Conservation (phyloP, 805 yeast species). For the Ogataea trehaloabstinens region DNA sequence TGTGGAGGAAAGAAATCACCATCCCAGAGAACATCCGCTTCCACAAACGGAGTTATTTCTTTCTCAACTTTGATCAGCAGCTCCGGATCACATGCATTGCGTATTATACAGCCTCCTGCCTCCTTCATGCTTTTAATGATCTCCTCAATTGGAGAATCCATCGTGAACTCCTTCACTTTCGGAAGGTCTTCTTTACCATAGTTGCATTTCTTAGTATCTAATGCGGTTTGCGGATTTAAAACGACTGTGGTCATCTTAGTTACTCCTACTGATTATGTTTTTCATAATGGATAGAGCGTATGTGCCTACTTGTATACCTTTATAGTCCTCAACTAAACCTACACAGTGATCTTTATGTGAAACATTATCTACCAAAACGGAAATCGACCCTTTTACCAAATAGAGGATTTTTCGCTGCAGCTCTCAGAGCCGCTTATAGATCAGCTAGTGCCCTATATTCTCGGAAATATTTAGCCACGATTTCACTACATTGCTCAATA, state of each 20-base stretch:
- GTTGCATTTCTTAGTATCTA: conserved; percentile 2
- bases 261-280: too few species aligned
- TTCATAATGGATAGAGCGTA: too few species aligned
- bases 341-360: too few species aligned
- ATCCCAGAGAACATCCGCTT: conserved; percentile 24
- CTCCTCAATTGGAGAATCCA: conserved; percentile 12
- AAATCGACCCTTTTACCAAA: background rate
- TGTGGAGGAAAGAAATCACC: conserved; percentile 25
- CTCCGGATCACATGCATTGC: conserved; percentile 15
- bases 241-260: conserved; percentile 1
- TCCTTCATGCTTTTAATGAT: conserved; percentile 17
- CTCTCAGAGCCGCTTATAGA: too few species aligned
- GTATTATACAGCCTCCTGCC: conserved; percentile 27
- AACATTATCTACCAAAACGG: background rate
- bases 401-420: too few species aligned
- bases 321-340: too few species aligned
- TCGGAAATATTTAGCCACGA: too few species aligned
- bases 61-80: conserved; percentile 15
- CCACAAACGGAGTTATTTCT: conserved; percentile 25
- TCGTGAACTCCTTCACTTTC: conserved; percentile 7
- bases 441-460: too few species aligned
- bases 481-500: too few species aligned
- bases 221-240: background rate
- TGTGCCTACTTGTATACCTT: too few species aligned
- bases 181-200: conserved; percentile 4